Evolutionary conservation across 768 basidiomycete genomes (phyloP), one percentile per base, ranked within the genome.

Genomic region (Lyophyllum shimeji): DNA sequence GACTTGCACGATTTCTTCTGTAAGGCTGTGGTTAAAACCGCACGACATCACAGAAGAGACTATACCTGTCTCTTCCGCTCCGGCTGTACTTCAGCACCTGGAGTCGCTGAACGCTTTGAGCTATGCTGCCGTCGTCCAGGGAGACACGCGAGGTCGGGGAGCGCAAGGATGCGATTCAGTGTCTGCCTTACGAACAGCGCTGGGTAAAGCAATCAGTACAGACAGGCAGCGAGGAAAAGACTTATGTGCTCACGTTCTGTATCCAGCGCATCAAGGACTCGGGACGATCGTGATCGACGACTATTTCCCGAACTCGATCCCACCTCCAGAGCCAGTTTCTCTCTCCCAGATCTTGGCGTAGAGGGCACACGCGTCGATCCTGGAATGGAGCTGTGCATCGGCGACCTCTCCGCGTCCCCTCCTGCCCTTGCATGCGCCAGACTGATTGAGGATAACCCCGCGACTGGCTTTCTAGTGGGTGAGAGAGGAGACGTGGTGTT

Each of bases 121-220:
- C 25, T 8, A 25, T 47, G 24, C 20, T 25, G 20, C 20, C n/a
- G n/a, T 18, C 48, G 51, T 15, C 40, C 47, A 39, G 69, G 64
- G 25, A 81, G 66, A 12, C 76, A 72, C 37, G 78, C 80, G 34
- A 80, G 70, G 60, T 81, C 77, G 8, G 74, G 73, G 60, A 78
- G 65, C 4, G 71, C 69, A 21, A 81, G 65, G 18, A 82, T 75
- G n/a, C 72, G 63, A 45, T 78, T 71, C 55, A 79, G 62, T 8
- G 72, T 62, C 25, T 70, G 69, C 62, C 75, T 66, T 47, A 75
- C 56, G 33, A 71, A 70, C 21, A 67, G 54, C 3, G 76, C 77
- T 78, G 44, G 15, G 46, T 8, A 39, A 44, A 39, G 23, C 45
- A 40, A 34, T 9, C n/a, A 18, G 39, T 31, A 24, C 15, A 33